These are phyloP conservation scores for Penicillium dipodomyicola DNA, from an alignment of 495 filamentous ascomycete species.

Conservation along the genomic window DNA sequence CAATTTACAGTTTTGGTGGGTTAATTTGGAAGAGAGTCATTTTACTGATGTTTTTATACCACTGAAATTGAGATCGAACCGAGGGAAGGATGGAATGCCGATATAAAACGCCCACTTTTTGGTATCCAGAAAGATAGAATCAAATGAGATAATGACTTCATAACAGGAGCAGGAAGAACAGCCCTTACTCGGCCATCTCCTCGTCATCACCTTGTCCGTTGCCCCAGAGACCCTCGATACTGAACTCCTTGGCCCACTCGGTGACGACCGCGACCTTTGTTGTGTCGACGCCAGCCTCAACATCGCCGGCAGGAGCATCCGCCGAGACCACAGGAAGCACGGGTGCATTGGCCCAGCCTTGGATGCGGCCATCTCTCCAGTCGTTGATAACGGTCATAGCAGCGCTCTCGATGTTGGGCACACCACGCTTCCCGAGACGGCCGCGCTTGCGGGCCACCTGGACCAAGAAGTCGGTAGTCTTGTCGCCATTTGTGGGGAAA, in stretches of 20 bases:
- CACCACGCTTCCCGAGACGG: conserved; percentile 80
- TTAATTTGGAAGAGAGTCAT: background rate
- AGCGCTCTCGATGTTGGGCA: conserved; percentile 83
- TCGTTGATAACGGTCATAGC: conserved; percentile 92
- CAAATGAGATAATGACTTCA: conserved; percentile 29
- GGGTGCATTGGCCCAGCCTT: conserved; percentile 85
- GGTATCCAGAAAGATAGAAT: conserved; percentile 33
- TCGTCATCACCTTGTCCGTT: conserved; percentile 52
- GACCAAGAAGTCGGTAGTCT: conserved; percentile 88
- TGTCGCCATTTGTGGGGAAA: conserved; percentile 63
- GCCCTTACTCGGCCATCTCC: conserved; percentile 45
- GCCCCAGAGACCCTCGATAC: conserved; percentile 91
- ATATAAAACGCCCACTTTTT: conserved; percentile 37
- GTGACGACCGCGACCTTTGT: conserved; percentile 89
- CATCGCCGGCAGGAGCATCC: conserved; percentile 29
- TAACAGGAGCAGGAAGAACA: conserved; percentile 16
- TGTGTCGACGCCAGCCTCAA: conserved; percentile 53
- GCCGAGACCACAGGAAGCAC: conserved; percentile 49
- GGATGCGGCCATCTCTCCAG: conserved; percentile 93
- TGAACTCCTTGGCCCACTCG: conserved; percentile 94
- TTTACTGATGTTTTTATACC: conserved; percentile 8
- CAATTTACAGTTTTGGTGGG: background rate
- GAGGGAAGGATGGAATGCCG: conserved; percentile 19
- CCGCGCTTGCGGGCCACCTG: conserved; percentile 93
- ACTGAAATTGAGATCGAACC: conserved; percentile 11